Evolutionary conservation across 768 basidiomycete genomes (phyloP).

Genomic region (Suillus spraguei): DNA sequence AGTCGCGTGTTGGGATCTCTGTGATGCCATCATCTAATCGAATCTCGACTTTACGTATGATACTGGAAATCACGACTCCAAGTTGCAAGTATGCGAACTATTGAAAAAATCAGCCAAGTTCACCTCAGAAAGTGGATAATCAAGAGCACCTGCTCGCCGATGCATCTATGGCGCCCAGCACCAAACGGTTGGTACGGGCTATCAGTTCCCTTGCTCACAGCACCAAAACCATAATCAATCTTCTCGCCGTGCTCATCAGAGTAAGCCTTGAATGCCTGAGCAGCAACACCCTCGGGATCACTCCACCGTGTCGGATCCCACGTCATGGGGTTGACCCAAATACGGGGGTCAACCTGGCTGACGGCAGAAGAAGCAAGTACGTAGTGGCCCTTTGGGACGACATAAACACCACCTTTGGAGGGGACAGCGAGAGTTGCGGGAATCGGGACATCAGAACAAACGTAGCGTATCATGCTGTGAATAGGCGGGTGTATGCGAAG

Average conservation of each 20-base stretch:
- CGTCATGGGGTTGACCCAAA: constrained; percentile 72
- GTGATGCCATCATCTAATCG: constrained; percentile 52
- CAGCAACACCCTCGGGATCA: constrained; percentile 81
- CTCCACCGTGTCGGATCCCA: constrained; percentile 90
- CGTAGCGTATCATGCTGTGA: constrained; percentile 93
- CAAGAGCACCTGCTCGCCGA: constrained; percentile 78
- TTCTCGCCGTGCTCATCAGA: constrained; percentile 80
- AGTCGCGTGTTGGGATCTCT: constrained; percentile 48
- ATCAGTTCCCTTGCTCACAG: constrained; percentile 94
- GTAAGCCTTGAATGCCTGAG: constrained; percentile 76
- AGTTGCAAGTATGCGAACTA: constrained; percentile 96
- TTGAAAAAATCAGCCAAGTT: constrained; percentile 7
- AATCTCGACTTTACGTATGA: constrained; percentile 79
- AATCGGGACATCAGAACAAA: constrained; percentile 82
- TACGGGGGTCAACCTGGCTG: constrained; percentile 79
- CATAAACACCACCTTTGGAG: constrained; percentile 69
- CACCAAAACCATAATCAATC: constrained; percentile 95
- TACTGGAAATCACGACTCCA: constrained; percentile 76
- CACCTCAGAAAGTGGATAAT: neutral
- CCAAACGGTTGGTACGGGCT: constrained; percentile 98
- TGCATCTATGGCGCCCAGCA: constrained; percentile 93
- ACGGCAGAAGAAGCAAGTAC: constrained; percentile 89
- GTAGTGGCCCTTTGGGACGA: constrained; percentile 89
- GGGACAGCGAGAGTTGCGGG: constrained; percentile 82
- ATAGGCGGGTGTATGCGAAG: constrained; percentile 94